A percentile compares a stretch with the other conserved stretches of the same genome.
These are phyloP conservation scores for Globisporangium cylindrosporum DNA, from an alignment of 352 stramenopile genomes.

Conservation along the genomic window DNA sequence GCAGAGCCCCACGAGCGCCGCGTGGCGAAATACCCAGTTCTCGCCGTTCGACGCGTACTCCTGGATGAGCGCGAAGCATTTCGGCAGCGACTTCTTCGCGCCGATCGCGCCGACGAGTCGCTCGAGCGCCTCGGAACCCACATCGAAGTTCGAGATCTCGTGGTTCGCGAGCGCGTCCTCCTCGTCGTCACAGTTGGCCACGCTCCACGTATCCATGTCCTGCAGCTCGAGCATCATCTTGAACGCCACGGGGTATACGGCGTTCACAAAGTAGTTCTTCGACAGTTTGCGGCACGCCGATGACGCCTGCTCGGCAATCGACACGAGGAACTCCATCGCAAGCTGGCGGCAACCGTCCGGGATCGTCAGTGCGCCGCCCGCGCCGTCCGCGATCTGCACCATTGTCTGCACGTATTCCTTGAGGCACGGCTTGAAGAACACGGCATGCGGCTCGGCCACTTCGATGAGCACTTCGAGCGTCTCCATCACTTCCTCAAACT, in stretches of 20 bases:
- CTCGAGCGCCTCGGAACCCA: constrained; percentile 78
- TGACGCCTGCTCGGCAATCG: constrained; percentile 67
- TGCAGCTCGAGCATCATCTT: constrained; percentile 84
- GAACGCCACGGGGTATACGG: constrained; percentile 76
- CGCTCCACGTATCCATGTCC: constrained; percentile 71
- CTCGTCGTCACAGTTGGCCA: constrained; percentile 63
- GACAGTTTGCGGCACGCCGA: constrained; percentile 56
- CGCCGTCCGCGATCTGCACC: constrained; percentile 61
- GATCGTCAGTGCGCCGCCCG: constrained; percentile 18
- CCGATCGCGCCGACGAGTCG: constrained; percentile 62
- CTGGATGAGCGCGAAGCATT: constrained; percentile 76
- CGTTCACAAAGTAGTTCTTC: constrained; percentile 74
- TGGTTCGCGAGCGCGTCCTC: constrained; percentile 50
- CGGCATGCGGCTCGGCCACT: constrained; percentile 64
- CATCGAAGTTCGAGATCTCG: constrained; percentile 87
- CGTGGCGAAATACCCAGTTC: constrained; percentile 76
- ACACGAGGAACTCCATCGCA: constrained; percentile 85
- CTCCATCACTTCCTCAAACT: constrained; percentile 78
- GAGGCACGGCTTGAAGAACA: constrained; percentile 66
- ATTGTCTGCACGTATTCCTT: constrained; percentile 65
- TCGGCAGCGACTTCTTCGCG: constrained; percentile 67
- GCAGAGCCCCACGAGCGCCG: constrained; percentile 72
- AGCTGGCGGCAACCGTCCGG: constrained; percentile 73
- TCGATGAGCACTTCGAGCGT: constrained; percentile 82
- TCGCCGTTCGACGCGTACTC: constrained; percentile 57